Percentiles rank a stretch among this genome's conserved stretches.
Conservation (phyloP, 805 yeast genomes). For the Grigorovia jiainica region DNA sequence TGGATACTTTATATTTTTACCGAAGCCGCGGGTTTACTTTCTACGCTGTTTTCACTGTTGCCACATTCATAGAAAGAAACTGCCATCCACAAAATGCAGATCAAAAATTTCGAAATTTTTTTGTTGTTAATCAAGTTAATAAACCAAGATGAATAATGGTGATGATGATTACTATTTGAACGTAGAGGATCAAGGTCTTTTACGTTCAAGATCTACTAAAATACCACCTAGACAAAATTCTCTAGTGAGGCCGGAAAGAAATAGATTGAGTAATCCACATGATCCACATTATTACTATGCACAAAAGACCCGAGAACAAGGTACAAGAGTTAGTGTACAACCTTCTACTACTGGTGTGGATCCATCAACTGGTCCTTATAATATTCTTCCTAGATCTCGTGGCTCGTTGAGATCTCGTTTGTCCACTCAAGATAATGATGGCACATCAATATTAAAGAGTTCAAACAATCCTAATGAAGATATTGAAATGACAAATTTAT, state of each 20-base stretch:
- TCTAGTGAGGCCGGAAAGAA: constrained; percentile 78
- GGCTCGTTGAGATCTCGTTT: constrained; percentile 6
- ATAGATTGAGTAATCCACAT: constrained; percentile 47
- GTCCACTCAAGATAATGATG: neutral
- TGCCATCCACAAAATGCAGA: too few species aligned
- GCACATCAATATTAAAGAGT: neutral
- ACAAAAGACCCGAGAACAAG: constrained; percentile 59
- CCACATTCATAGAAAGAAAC: too few species aligned
- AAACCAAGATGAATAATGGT: neutral
- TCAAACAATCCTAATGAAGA: neutral
- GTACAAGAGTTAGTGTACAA: constrained; percentile 49
- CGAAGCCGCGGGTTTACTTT: too few species aligned
- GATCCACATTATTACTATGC: constrained; percentile 75
- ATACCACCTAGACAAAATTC: constrained; percentile 37
- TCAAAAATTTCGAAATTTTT: neutral
- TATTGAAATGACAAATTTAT: neutral
- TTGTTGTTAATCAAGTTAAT: neutral
- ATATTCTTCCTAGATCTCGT: neutral
- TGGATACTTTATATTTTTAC: too few species aligned
- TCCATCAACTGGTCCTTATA: constrained; percentile 30
- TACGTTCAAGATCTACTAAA: constrained; percentile 17
- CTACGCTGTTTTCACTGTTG: too few species aligned
- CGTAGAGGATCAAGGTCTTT: constrained; percentile 26
- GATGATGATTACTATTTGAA: constrained; percentile 9
- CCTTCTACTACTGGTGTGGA: constrained; percentile 70